phyloP scores from a whole-genome alignment of 257 asterid genomes.

The Salvia rosmarinus region DNA sequence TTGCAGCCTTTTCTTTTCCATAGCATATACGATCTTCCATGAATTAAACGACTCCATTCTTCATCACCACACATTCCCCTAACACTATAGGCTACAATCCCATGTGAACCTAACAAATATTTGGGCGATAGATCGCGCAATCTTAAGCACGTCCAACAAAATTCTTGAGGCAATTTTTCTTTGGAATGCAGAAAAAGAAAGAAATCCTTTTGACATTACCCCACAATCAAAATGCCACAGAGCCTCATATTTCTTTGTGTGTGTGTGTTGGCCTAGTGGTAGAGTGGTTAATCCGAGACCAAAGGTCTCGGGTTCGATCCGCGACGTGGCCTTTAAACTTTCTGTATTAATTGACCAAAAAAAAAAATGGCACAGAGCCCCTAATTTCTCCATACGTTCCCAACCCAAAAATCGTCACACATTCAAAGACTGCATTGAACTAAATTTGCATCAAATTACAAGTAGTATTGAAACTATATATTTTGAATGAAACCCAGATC shows the following conservation, averaged over 20 bases:
- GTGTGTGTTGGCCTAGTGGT: too few species aligned
- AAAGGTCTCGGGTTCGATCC: too few species aligned
- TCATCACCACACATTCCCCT: neutral
- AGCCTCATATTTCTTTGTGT: too few species aligned
- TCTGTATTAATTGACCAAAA: too few species aligned
- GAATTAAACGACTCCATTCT: neutral
- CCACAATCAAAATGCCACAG: neutral
- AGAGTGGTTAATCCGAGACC: too few species aligned
- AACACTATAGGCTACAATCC: neutral
- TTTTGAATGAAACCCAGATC: slow-evolving; percentile 2
- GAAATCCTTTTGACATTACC: neutral
- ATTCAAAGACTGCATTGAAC: slow-evolving; percentile 15
- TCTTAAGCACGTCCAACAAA: neutral
- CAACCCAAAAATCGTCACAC: slow-evolving; percentile 15
- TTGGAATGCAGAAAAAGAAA: neutral
- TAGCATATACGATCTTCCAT: neutral
- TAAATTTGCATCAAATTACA: slow-evolving; percentile 9
- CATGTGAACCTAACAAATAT: neutral
- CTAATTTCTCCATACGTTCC: neutral
- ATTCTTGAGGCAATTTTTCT: neutral
- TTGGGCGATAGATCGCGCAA: neutral
- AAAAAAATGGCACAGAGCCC: slow-evolving; percentile 15
- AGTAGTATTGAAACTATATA: neutral
- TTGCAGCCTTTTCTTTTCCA: neutral
- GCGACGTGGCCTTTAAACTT: too few species aligned